Evolutionary conservation across 2,329 filamentous ascomycete genomes (phyloP), one percentile per base, ranked within the genome.

Genomic region (Hypomyces perniciosus): DNA sequence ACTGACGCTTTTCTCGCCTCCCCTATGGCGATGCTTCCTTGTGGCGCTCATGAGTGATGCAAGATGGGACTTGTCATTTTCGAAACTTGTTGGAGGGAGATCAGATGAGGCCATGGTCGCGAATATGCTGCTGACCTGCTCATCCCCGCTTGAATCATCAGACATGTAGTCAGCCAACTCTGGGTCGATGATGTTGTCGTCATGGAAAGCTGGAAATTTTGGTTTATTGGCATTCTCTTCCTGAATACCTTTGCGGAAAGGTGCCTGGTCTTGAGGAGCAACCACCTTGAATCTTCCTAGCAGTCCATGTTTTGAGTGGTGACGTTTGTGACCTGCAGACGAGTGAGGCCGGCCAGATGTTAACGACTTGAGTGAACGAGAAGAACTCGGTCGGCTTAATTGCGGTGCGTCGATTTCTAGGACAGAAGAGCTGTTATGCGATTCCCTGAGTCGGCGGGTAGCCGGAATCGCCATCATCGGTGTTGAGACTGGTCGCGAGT

Each of bases 131-230:
- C 85, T 91, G 69, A 91, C 85, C 60, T 95, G 88, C 57, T 99
- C 91, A 60, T 96, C 91, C 35, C 88, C 92, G 61, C 90, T 96
- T 2, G 91, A 96, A 44, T 88, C 90, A 65, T 99, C 93, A 6
- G 93, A 99, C 77, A 99, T 87, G 69, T 95, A 99, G 33, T 90
- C 88, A 5, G 91, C 92, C 48, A 99, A 74, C 62, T 99, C 93
- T 1, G 93, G 93, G 64, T 99, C 93, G 59, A 99, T 97, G 59
- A 99, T 96, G 63, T 93, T 97, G 72, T 99, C 93, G 63, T 93
- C 90, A 65, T 99, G 93, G 60, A 99, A 97, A n/a, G 90, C 90
- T 12, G 91, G 86, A 34, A 96, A 78, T 39, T 83, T 82, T 6
- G 81, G 73, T 56, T 84, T 85, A 56, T 79, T 82, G 4, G 77